Base-by-base conservation (phyloP, 2,329 filamentous ascomycete species). In the Didymella sp. region DNA sequence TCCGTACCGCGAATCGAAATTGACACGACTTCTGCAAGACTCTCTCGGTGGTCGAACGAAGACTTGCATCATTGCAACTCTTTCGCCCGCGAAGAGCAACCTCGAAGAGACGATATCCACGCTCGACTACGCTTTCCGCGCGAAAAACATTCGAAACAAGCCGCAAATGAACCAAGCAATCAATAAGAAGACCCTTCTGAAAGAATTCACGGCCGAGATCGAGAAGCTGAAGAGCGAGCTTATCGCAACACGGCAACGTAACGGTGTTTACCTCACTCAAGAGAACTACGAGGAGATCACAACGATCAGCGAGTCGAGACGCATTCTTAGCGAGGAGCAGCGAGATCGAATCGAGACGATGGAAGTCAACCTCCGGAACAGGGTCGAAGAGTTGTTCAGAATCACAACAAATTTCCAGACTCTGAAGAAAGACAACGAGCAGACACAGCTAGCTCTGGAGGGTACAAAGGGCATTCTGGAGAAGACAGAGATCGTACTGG, bases 141-240 rank as follows among this genome's bases (percentile, higher is more conserved):
- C 95, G 15, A 99, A 99, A 81, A 98, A 99, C 67, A 99, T 99
- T 69, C 90, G 91, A 46, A 99, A 99, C 77, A 97, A 97, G 77
- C 96, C 95, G 0, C 95, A 99, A 72, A 84, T 96, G 68, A 99
- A 98, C 76, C 90, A 92, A 45, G 85, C 91, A 71, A 87, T 98
- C 62, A 93, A 91, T 62, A 99, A 98, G 78, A 96, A 95, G 78
- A 96, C 92, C 3, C 78, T 99, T 12, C 83, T 99, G 11, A 89
- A 86, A 58, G 95, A 99, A 63, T 96, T 96, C 63, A 95, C 94
- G 0, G 81, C 84, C 22, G 95, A 99, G 73, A 97, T 99, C 48
- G 92, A 99, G 75, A 95, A 92, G 73, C 82, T 99, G 31, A 97
- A 96, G 80, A 91, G 89, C 65, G 95, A 99, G 73, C 82, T 99